Evolutionary conservation across 179 eudicot species (phyloP), one percentile per base, ranked within the genome.

Genomic region (Beta macrorhiza): DNA sequence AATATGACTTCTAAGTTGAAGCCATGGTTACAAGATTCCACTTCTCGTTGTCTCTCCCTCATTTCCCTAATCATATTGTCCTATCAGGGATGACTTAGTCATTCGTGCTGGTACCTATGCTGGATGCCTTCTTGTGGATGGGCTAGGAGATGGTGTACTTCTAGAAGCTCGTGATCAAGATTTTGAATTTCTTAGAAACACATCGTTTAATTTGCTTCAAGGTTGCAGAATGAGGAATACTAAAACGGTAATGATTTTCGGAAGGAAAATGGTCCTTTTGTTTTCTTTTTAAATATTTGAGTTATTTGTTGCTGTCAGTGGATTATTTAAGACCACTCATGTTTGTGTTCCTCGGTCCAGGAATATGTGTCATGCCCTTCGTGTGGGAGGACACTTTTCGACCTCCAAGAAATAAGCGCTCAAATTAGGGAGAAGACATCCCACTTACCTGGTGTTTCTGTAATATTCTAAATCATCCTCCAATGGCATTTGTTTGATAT

Each of bases 161-260:
- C 80, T 96, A 85, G 99, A 96, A 87, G 93, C 99, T 73, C 89
- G 90, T 20, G 97, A 86, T 67, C 94, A 92, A 79, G 98, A 96
- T 83, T 86, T 96, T 49, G 99, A 96, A 32, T 94, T 96, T 82
- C 88, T 96, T 63, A 91, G 98, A 85, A 84, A 91, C 78, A 94
- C 99, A 37, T 96, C 99, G 61, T 96, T 96, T 80, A 96, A 96
- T 88, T 88, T 96, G 91, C 92, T 96, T 72, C 99, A 96, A 82
- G 99, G 99, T 76, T 96, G 99, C 89, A 92, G 98, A 85, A 96
- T 96, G 99, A 86, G 99, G 44, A 96, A 96, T 84, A 96, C 99
- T 77, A 96, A 96, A 85, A 96, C 99, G 88, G 99, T 96, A 87
- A 58, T 81, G 58, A 76, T 52, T n/a, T 76, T 61, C 19, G 9